Conservation (phyloP, 257 asterid species). For the Primulina tabacum region DNA sequence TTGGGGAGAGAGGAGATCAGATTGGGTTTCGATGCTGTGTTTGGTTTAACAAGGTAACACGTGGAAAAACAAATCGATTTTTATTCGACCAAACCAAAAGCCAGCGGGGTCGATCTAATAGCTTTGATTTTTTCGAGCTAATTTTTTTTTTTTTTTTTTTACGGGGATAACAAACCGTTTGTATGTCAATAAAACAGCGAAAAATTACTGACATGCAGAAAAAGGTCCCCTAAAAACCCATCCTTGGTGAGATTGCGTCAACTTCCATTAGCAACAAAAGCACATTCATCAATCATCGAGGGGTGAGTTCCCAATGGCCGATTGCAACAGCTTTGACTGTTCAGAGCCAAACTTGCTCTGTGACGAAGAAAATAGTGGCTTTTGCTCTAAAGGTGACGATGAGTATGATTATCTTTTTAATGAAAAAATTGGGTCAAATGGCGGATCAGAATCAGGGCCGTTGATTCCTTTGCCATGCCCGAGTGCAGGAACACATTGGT, state of each 20-base stretch:
- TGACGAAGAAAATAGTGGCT: constrained; percentile 37
- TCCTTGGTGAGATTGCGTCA: constrained; percentile 37
- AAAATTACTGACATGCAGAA: constrained; percentile 31
- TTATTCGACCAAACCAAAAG: too few species aligned
- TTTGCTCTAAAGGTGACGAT: constrained; percentile 46
- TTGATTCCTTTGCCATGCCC: constrained; percentile 38
- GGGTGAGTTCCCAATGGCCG: constrained; percentile 41
- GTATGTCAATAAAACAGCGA: constrained; percentile 20
- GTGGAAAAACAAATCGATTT: neutral
- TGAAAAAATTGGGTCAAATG: constrained; percentile 32
- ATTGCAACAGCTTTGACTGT: constrained; percentile 33
- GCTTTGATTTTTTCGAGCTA: too few species aligned
- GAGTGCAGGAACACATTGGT: constrained; percentile 41
- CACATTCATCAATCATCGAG: constrained; percentile 23
- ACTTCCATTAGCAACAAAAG: constrained; percentile 28
- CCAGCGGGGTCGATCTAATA: too few species aligned
- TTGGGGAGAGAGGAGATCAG: neutral
- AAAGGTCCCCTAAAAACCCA: constrained; percentile 32
- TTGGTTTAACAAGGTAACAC: neutral
- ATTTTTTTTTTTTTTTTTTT: too few species aligned
- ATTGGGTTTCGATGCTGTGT: neutral
- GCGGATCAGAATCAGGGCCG: constrained; percentile 42
- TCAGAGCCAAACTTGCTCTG: constrained; percentile 47
- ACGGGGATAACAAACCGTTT: too few species aligned
- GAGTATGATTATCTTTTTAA: constrained; percentile 38